Evolutionary conservation across 257 asterid genomes (phyloP).

Genomic region (Capsicum pubescens): DNA sequence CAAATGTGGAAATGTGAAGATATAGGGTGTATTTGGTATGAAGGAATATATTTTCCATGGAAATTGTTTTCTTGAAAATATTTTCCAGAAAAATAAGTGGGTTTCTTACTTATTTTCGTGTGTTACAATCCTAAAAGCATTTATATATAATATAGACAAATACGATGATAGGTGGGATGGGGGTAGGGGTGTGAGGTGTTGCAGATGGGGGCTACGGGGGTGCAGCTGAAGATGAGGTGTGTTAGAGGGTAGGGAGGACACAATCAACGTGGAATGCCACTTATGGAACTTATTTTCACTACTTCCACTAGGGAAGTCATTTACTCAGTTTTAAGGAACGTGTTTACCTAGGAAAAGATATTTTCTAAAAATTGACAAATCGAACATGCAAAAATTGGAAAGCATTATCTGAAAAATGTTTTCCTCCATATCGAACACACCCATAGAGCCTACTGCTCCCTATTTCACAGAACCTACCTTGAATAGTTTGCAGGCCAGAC

Average conservation of each 20-base stretch:
- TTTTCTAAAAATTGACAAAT: not conserved
- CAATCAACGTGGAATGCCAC: not conserved
- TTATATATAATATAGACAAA: not conserved
- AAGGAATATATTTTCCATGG: not conserved
- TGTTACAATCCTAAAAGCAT: not conserved
- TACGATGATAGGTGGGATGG: not conserved
- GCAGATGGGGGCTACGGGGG: not conserved
- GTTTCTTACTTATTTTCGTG: not conserved
- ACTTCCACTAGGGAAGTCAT: not conserved
- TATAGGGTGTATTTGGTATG: not conserved
- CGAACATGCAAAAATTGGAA: not conserved
- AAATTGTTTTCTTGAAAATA: not conserved
- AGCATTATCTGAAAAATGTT: not conserved
- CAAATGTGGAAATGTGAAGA: not conserved
- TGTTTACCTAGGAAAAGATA: not conserved
- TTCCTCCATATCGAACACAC: conserved; percentile 7
- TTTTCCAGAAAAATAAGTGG: not conserved
- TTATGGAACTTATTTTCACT: not conserved
- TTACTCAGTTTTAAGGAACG: not conserved
- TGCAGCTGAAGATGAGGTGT: not conserved
- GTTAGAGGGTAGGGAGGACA: not conserved
- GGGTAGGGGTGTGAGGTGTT: not conserved
- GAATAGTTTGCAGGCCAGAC: conserved; percentile 76
- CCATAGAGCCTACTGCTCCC: conserved; percentile 1
- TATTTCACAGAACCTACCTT: conserved; percentile 58